Conservation (phyloP, 306 rosid genomes). For the Oxytropis ochrocephala region DNA sequence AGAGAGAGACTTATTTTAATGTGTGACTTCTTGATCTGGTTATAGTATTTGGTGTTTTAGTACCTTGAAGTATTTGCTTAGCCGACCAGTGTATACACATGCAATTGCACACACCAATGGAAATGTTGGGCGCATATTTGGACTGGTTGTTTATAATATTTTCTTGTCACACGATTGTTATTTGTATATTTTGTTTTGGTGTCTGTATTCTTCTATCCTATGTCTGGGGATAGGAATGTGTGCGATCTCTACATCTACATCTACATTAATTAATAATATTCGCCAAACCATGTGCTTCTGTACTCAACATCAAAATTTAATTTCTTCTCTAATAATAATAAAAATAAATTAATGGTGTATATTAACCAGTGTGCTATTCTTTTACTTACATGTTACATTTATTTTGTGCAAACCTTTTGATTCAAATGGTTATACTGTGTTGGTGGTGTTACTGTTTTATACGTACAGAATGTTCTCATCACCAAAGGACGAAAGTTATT, state of each 20-base stretch:
- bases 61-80: too few relatives aligned
- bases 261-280: not conserved
- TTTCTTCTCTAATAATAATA: not conserved
- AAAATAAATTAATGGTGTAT: not conserved
- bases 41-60: too few relatives aligned
- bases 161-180: constrained; percentile 24
- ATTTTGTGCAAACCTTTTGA: not conserved
- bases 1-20: too few relatives aligned
- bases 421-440: not conserved
- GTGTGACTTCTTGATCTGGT: too few relatives aligned
- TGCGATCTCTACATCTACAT: not conserved
- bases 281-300: not conserved
- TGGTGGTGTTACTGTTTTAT: not conserved
- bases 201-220: not conserved
- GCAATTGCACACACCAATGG: constrained; percentile 44
- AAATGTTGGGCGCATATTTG: constrained; percentile 48
- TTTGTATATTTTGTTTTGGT: not conserved
- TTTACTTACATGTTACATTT: not conserved
- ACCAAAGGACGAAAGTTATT: constrained; percentile 5
- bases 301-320: not conserved
- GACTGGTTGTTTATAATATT: constrained; percentile 28
- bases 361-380: not conserved
- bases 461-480: constrained; percentile 20
- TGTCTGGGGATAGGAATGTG: not conserved
- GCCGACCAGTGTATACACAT: constrained; percentile 46